These are phyloP conservation scores for Zoysia japonica DNA, from an alignment of 176 grass and related monocot genomes.

Conservation along the genomic window DNA sequence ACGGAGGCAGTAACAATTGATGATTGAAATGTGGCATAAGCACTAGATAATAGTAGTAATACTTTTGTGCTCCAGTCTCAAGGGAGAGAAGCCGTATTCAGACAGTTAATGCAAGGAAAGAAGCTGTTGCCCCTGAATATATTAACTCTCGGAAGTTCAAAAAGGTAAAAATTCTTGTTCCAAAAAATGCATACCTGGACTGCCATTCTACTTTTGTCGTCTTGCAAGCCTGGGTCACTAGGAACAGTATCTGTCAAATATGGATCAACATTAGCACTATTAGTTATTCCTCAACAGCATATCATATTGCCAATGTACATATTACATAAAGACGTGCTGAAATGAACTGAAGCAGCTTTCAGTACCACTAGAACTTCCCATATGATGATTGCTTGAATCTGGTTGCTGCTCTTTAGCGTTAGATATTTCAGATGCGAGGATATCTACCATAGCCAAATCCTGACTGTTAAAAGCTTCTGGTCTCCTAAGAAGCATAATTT, in stretches of 20 bases:
- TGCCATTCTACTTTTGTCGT: constrained; percentile 10
- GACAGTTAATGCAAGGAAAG: background rate
- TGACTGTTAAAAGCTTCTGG: constrained; percentile 25
- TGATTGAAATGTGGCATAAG: background rate
- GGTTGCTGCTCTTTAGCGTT: constrained; percentile 26
- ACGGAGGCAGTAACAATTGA: background rate
- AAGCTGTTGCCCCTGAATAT: background rate
- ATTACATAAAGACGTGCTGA: background rate
- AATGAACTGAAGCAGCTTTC: constrained; percentile 21
- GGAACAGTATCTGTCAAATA: constrained; percentile 32
- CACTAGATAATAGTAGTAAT: background rate
- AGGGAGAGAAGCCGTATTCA: background rate
- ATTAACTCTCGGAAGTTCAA: constrained; percentile 1
- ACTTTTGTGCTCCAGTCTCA: background rate
- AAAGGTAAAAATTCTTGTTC: background rate
- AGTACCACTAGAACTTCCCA: constrained; percentile 32
- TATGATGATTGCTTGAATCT: constrained; percentile 27
- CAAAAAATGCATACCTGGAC: constrained; percentile 46
- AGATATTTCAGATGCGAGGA: constrained; percentile 17
- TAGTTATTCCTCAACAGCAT: background rate
- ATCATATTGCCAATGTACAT: constrained; percentile 8
- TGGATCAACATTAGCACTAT: constrained; percentile 25
- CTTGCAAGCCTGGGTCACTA: background rate
- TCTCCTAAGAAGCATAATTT: constrained; percentile 33
- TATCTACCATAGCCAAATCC: constrained; percentile 23